Evolutionary conservation across 2,329 filamentous ascomycete species (phyloP).

Genomic region (Colletotrichum paranaense): DNA sequence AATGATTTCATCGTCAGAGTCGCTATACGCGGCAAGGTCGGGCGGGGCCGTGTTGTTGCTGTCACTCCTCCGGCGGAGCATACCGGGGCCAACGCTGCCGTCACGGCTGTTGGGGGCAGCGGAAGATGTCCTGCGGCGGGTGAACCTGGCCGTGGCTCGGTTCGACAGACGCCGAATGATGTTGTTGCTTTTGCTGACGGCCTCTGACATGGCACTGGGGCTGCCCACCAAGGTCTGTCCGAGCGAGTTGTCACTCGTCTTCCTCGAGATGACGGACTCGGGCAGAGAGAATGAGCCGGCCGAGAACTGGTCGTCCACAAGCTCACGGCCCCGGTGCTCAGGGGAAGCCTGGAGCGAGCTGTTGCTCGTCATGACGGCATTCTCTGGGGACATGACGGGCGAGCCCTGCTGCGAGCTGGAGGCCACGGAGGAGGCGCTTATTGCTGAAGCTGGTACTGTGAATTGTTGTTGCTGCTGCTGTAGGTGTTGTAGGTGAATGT

Average conservation of each 20-base stretch:
- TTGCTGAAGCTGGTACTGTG: constrained; percentile 61
- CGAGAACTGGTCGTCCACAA: constrained; percentile 58
- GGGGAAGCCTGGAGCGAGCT: constrained; percentile 76
- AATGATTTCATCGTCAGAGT: constrained; percentile 69
- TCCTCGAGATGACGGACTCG: constrained; percentile 73
- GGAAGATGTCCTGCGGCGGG: constrained; percentile 80
- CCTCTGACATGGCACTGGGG: constrained; percentile 67
- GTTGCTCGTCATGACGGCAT: constrained; percentile 64
- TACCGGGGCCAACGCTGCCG: constrained; percentile 88
- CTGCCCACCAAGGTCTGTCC: constrained; percentile 68
- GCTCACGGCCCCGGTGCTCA: constrained; percentile 67
- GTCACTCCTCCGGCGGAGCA: constrained; percentile 88
- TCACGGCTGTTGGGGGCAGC: constrained; percentile 82
- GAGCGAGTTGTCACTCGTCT: constrained; percentile 72
- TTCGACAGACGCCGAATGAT: constrained; percentile 89
- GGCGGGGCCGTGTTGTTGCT: constrained; percentile 80
- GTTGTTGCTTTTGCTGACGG: constrained; percentile 46
- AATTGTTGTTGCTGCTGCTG: constrained; percentile 41
- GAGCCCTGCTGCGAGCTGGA: constrained; percentile 67
- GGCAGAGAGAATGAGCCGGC: constrained; percentile 75
- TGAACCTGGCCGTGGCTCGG: constrained; percentile 75
- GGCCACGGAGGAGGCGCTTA: constrained; percentile 66
- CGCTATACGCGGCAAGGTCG: constrained; percentile 56
- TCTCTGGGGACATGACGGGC: constrained; percentile 67
- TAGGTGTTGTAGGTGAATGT: constrained; percentile 38